Percentiles rank a stretch among this genome's conserved stretches.
phyloP scores from a whole-genome alignment of 495 filamentous ascomycete genomes.

The Daldinia loculata region DNA sequence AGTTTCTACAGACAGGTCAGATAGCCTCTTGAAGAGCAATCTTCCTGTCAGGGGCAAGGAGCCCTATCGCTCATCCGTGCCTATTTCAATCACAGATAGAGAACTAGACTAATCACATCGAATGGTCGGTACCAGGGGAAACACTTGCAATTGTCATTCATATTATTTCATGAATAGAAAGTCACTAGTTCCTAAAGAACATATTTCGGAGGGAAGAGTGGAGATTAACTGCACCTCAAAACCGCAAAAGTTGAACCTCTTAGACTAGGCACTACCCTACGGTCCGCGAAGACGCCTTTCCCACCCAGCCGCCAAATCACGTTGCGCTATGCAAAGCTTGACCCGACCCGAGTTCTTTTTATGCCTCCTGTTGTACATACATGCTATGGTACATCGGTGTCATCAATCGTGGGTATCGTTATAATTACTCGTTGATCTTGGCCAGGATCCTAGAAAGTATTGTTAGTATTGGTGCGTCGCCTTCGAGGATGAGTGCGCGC shows the following conservation, averaged over 20 bases:
- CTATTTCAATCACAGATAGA: too few relatives aligned
- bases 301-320: slow-evolving; percentile 16
- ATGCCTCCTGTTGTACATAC: slow-evolving; percentile 45
- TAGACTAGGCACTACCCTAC: background rate
- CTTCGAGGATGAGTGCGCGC: background rate
- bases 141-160: background rate
- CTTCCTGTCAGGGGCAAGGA: background rate
- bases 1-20: background rate
- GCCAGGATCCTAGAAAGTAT: slow-evolving; percentile 70
- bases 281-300: slow-evolving; percentile 23
- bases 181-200: slow-evolving; percentile 3
- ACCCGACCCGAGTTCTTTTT: slow-evolving; percentile 37
- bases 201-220: slow-evolving; percentile 31
- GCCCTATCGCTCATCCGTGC: too few relatives aligned
- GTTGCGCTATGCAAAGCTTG: slow-evolving; percentile 39
- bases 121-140: background rate
- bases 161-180: background rate
- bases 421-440: slow-evolving; percentile 82
- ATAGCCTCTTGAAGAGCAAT: background rate
- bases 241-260: slow-evolving; percentile 8
- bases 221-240: slow-evolving; percentile 39
- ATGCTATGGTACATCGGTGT: slow-evolving; percentile 49
- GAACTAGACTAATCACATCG: background rate
- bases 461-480: slow-evolving; percentile 5
- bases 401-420: slow-evolving; percentile 43